These are phyloP conservation scores for Aspergillus jensenii DNA, from an alignment of 2,329 filamentous ascomycete species.

Conservation along the genomic window DNA sequence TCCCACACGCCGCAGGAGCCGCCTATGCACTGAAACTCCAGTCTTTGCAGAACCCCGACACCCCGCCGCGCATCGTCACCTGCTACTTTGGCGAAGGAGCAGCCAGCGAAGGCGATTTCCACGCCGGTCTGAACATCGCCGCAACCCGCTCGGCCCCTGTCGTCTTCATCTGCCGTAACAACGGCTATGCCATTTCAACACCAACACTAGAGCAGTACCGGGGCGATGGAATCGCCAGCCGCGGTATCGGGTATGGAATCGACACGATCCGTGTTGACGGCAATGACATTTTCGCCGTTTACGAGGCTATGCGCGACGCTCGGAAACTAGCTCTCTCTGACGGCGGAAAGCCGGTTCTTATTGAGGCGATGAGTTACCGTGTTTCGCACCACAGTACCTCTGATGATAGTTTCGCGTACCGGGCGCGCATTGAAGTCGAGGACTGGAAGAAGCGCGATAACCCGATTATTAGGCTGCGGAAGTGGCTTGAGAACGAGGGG, in stretches of 20 bases:
- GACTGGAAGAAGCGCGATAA: slow-evolving; percentile 92
- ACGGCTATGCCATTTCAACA: slow-evolving; percentile 87
- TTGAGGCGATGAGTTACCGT: slow-evolving; percentile 98
- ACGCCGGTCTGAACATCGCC: slow-evolving; percentile 86
- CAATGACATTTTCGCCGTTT: slow-evolving; percentile 90
- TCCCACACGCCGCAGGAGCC: slow-evolving; percentile 83
- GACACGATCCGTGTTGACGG: slow-evolving; percentile 89
- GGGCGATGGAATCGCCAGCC: slow-evolving; percentile 84
- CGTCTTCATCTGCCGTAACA: slow-evolving; percentile 89
- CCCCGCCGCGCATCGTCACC: slow-evolving; percentile 67
- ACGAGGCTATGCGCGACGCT: slow-evolving; percentile 75
- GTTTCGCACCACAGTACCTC: slow-evolving; percentile 96
- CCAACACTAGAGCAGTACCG: slow-evolving; percentile 88
- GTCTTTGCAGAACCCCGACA: slow-evolving; percentile 67
- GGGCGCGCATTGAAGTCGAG: slow-evolving; percentile 87
- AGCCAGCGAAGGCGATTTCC: slow-evolving; percentile 88
- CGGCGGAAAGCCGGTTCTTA: slow-evolving; percentile 78
- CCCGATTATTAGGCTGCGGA: slow-evolving; percentile 78
- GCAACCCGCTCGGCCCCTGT: slow-evolving; percentile 85
- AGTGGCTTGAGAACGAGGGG: slow-evolving; percentile 82
- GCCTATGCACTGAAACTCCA: slow-evolving; percentile 87
- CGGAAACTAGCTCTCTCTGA: slow-evolving; percentile 74
- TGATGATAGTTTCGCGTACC: slow-evolving; percentile 95
- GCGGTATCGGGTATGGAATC: slow-evolving; percentile 89
- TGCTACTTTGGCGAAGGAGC: slow-evolving; percentile 92